phyloP scores from a whole-genome alignment of 768 basidiomycete genomes.

The Tricholoma sp. region DNA sequence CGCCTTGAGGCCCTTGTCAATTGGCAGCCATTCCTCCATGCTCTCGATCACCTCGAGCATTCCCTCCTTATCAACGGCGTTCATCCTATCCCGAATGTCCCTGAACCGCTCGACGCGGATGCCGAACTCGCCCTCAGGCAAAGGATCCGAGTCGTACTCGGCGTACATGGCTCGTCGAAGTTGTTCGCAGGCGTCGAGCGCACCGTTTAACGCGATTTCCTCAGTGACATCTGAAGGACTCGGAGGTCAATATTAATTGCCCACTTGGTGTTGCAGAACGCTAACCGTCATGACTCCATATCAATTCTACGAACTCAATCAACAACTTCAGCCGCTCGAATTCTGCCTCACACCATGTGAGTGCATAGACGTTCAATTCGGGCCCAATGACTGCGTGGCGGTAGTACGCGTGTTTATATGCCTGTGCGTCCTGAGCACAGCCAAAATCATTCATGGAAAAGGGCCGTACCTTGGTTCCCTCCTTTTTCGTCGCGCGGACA shows the following conservation, averaged over 20 bases:
- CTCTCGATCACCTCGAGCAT: slow-evolving; percentile 7
- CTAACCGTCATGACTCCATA: slow-evolving; percentile 20
- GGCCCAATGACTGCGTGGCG: slow-evolving; percentile 13
- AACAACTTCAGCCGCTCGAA: slow-evolving; percentile 15
- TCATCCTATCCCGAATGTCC: slow-evolving; percentile 8
- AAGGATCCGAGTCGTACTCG: slow-evolving; percentile 8
- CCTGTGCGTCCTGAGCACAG: no score
- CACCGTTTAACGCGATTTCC: slow-evolving; percentile 13
- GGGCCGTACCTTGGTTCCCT: slow-evolving; percentile 8
- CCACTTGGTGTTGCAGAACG: neutral
- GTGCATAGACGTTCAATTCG: slow-evolving; percentile 13
- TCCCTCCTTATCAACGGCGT: slow-evolving; percentile 10
- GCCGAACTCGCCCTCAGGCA: slow-evolving; percentile 11
- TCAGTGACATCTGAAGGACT: slow-evolving; percentile 15
- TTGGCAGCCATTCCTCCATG: slow-evolving; percentile 9
- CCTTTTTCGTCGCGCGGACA: slow-evolving; percentile 6
- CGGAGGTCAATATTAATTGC: neutral
- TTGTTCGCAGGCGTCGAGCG: slow-evolving; percentile 12
- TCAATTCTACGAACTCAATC: slow-evolving; percentile 15
- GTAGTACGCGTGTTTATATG: slow-evolving; percentile 8
- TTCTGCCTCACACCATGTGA: slow-evolving; percentile 13
- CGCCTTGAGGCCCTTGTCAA: slow-evolving; percentile 12
- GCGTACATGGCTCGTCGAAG: slow-evolving; percentile 11
- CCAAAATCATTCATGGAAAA: no score
- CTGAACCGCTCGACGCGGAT: slow-evolving; percentile 12